These are phyloP conservation scores for Petasospora fabianii DNA, from an alignment of 1,139 yeast species.

Conservation along the genomic window DNA sequence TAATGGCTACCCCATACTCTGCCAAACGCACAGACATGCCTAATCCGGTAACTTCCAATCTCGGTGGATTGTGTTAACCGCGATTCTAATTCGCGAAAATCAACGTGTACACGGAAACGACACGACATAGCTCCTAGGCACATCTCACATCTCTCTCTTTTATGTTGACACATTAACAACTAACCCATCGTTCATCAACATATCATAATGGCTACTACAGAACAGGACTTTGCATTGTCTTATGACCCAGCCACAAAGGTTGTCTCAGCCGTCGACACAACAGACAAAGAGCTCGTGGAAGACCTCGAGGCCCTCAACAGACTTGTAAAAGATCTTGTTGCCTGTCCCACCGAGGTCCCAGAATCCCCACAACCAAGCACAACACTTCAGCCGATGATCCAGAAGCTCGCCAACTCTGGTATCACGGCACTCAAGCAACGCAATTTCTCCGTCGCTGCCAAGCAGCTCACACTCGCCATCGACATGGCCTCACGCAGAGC, in stretches of 20 bases:
- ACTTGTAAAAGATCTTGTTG: slow-evolving; percentile 56
- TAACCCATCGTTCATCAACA: not conserved
- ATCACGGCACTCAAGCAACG: slow-evolving; percentile 57
- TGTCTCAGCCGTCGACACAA: slow-evolving; percentile 29
- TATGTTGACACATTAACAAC: not conserved
- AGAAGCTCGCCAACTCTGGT: slow-evolving; percentile 73
- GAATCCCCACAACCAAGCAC: slow-evolving; percentile 54
- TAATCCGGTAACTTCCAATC: not conserved
- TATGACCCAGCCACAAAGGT: slow-evolving; percentile 32
- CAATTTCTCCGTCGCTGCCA: slow-evolving; percentile 67
- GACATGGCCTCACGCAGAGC: slow-evolving; percentile 74
- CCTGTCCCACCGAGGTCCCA: slow-evolving; percentile 61
- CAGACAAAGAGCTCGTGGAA: slow-evolving; percentile 29
- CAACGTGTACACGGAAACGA: not conserved
- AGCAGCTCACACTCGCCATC: slow-evolving; percentile 70
- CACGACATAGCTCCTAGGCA: not conserved
- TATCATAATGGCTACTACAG: not conserved
- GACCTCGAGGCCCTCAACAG: slow-evolving; percentile 58
- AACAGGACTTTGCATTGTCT: slow-evolving; percentile 15
- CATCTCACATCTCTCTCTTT: not conserved
- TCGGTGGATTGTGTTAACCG: not conserved
- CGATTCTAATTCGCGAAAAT: not conserved
- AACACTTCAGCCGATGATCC: slow-evolving; percentile 61
- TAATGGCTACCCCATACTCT: not conserved
- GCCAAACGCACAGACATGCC: not conserved